A percentile compares a stretch with the other conserved stretches of the same genome.
Conservation (phyloP, 2,329 filamentous ascomycete genomes). For the Nakataea oryzae region DNA sequence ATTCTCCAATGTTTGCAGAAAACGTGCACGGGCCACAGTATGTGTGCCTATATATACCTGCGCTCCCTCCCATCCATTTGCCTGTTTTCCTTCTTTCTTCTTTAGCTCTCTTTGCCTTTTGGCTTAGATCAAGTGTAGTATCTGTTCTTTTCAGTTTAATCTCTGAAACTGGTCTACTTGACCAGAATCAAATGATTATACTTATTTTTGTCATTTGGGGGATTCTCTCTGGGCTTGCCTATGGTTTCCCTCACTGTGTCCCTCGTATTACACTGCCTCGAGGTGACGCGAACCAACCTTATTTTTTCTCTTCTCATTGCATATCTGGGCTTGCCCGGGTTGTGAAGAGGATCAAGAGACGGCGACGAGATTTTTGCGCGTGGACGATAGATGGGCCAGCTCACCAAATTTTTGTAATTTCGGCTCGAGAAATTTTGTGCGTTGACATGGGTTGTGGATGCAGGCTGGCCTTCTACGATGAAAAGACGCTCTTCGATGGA, state of each 20-base stretch:
- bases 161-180: conserved; percentile 71
- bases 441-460: no score
- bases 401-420: no score
- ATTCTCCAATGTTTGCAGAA: no score
- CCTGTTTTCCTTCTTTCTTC: conserved; percentile 6
- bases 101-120: conserved; percentile 43
- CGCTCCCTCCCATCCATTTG: neutral
- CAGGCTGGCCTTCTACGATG: no score
- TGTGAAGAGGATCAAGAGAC: conserved; percentile 40
- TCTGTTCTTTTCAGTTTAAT: conserved; percentile 97
- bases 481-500: no score
- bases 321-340: conserved; percentile 34
- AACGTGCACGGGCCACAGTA: conserved; percentile 1
- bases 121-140: conserved; percentile 90
- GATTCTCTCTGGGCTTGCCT: conserved; percentile 60
- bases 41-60: neutral
- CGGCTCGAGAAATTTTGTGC: no score
- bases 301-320: conserved; percentile 54
- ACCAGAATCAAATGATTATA: conserved; percentile 63
- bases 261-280: conserved; percentile 64
- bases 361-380: no score
- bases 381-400: no score
- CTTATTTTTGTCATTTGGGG: conserved; percentile 57
- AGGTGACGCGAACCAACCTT: conserved; percentile 49
- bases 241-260: conserved; percentile 56